Base-by-base conservation (phyloP, 805 yeast species). In the Metschnikowia proteae region DNA sequence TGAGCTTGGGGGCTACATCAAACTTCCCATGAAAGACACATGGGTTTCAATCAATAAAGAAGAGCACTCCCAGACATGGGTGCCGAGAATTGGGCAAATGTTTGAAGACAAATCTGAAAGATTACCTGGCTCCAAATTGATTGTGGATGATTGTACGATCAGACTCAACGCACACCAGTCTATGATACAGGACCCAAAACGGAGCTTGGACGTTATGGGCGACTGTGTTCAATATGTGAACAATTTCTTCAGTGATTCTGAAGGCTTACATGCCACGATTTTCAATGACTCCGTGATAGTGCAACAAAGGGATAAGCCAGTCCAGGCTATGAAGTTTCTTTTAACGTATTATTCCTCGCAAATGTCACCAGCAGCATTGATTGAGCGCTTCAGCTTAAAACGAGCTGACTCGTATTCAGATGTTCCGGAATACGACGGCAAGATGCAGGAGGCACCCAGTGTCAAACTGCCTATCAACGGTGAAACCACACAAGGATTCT, bases 181-280 rank as follows among this genome's bases (percentile, higher is more conserved):
- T 5, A 79, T 78, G 39, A 82, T 79, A 38, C 78, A 76, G 17
- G 80, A 78, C 54, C 70, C 74, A 28, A 88, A 84, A 44, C 79
- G 96, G 58, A 81, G 82, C 45, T 66, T 77, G 29, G 75, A 83
- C 41, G 76, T 84, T 17, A 79, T 88, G 68, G 97, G 97, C 43
- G 97, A 90, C 58, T 78, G 86, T 48, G 83, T 91, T 41, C 83
- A 91, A 25, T 90, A 89, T 64, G 81, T 91, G 48, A 90, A 92
- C 65, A 94, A 85, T 41, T 70, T 84, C 30, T 86, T 81, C 61
- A 76, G 78, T 11, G 79, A 76, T 13, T 45, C 51, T 2, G 60
- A 52, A 10, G 66, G 64, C 26, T 75, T 91, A 13, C 96, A 89
- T 66, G 96, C 97, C 2, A 81, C 85, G 30, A 71, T 87, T 38